A percentile compares a stretch with the other conserved stretches of the same genome.
Evolutionary conservation across 768 basidiomycete species (phyloP).

Genomic region (Suillus cothurnatus): DNA sequence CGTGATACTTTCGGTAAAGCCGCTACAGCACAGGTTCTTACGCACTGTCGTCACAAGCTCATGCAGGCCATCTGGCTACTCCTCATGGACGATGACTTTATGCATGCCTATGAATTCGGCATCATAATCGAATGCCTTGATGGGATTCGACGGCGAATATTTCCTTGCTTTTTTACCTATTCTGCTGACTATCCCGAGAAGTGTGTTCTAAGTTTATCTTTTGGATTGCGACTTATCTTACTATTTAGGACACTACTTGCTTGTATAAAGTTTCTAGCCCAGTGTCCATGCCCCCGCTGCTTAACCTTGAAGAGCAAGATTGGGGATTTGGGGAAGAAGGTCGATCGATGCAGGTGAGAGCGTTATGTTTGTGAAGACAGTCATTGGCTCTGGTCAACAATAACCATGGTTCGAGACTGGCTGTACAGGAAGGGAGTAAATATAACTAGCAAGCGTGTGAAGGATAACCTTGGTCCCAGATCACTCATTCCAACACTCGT

Average conservation of each 20-base stretch:
- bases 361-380: slow-evolving; percentile 3
- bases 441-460: not conserved
- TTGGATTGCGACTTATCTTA: not conserved
- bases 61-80: slow-evolving; percentile 29
- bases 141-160: slow-evolving; percentile 26
- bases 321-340: slow-evolving; percentile 13
- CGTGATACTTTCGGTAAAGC: too few relatives aligned
- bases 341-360: slow-evolving; percentile 4
- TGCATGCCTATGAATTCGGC: slow-evolving; percentile 24
- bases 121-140: slow-evolving; percentile 17
- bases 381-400: not conserved
- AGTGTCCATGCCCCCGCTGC: too few relatives aligned
- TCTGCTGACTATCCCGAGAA: slow-evolving; percentile 35
- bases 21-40: too few relatives aligned
- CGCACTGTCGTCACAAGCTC: slow-evolving; percentile 19
- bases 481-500: not conserved
- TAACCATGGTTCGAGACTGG: slow-evolving; percentile 6
- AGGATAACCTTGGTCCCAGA: not conserved
- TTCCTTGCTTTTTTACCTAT: slow-evolving; percentile 27
- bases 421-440: slow-evolving; percentile 10
- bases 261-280: slow-evolving; percentile 19
- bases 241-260: slow-evolving; percentile 21
- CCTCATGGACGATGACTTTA: slow-evolving; percentile 27
- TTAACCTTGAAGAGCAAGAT: slow-evolving; percentile 12
- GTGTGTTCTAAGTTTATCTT: slow-evolving; percentile 19